phyloP scores from a whole-genome alignment of 768 basidiomycete genomes.

The Sporobolomyces roseus region DNA sequence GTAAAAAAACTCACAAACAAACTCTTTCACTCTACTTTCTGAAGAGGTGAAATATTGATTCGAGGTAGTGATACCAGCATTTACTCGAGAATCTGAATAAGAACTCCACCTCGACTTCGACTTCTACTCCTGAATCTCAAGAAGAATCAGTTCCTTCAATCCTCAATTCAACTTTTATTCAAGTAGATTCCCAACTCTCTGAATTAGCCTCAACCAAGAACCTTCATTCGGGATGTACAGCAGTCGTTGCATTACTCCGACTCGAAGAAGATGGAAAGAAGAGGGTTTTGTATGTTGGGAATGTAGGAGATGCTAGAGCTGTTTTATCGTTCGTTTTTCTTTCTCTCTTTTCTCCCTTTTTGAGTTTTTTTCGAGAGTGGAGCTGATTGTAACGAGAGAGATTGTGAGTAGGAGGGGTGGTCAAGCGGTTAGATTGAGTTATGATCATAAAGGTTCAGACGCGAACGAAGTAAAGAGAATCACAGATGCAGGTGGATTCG shows the following conservation, averaged over 20 bases:
- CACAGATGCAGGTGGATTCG: conserved; percentile 95
- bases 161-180: conserved; percentile 89
- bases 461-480: conserved; percentile 96
- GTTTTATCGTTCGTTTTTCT: conserved; percentile 63
- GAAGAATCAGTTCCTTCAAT: conserved; percentile 65
- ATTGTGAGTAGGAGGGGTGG: conserved; percentile 61
- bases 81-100: conserved; percentile 54
- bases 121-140: too few species aligned
- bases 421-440: conserved; percentile 85
- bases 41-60: too few species aligned
- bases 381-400: too few species aligned
- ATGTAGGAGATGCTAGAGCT: conserved; percentile 92
- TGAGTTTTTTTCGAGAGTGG: too few species aligned
- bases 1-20: too few species aligned
- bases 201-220: conserved; percentile 63
- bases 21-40: conserved; percentile 30
- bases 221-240: conserved; percentile 86
- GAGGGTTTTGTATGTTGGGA: conserved; percentile 75
- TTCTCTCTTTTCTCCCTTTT: too few species aligned
- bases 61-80: conserved; percentile 6
- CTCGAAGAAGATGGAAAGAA: conserved; percentile 69
- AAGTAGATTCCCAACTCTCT: conserved; percentile 78
- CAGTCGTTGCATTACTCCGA: conserved; percentile 89
- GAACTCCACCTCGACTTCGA: too few species aligned
- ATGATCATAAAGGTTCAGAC: conserved; percentile 98